Percentiles rank a stretch among this genome's conserved stretches.
Evolutionary conservation across 768 basidiomycete genomes (phyloP).

Genomic region (Lentinula boryana): DNA sequence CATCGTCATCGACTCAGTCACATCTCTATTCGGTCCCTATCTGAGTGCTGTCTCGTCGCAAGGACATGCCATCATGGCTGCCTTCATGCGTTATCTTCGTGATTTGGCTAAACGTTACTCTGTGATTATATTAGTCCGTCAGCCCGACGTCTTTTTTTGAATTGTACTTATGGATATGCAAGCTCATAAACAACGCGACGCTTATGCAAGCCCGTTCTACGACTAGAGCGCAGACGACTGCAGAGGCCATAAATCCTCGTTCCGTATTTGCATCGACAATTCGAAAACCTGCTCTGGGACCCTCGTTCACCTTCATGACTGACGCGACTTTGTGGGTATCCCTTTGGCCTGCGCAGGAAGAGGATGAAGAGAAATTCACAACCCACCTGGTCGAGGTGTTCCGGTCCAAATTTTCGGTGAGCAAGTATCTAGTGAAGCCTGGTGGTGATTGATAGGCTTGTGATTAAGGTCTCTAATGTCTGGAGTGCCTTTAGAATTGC

Average conservation of each 20-base stretch:
- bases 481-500: not conserved
- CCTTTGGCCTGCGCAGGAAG: slow-evolving; percentile 9
- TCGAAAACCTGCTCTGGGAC: slow-evolving; percentile 69
- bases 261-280: slow-evolving; percentile 28
- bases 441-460: not conserved
- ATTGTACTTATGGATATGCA: not conserved
- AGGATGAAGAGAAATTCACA: slow-evolving; percentile 14
- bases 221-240: slow-evolving; percentile 5
- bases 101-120: slow-evolving; percentile 36
- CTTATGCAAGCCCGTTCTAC: slow-evolving; percentile 14
- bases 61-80: slow-evolving; percentile 71
- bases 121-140: slow-evolving; percentile 45
- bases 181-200: slow-evolving; percentile 63
- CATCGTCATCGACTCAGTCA: slow-evolving; percentile 62
- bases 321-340: slow-evolving; percentile 74
- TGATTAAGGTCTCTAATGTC: not conserved
- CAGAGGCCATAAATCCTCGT: slow-evolving; percentile 21
- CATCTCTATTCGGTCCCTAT: slow-evolving; percentile 55
- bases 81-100: slow-evolving; percentile 63
- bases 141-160: slow-evolving; percentile 14
- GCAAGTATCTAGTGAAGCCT: slow-evolving; percentile 1
- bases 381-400: slow-evolving; percentile 34
- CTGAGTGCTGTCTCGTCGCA: slow-evolving; percentile 64
- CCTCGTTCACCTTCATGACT: slow-evolving; percentile 66
- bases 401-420: slow-evolving; percentile 36